phyloP scores from a whole-genome alignment of 371 early-diverging fungal species.

The Zancudomyces culisetae region DNA sequence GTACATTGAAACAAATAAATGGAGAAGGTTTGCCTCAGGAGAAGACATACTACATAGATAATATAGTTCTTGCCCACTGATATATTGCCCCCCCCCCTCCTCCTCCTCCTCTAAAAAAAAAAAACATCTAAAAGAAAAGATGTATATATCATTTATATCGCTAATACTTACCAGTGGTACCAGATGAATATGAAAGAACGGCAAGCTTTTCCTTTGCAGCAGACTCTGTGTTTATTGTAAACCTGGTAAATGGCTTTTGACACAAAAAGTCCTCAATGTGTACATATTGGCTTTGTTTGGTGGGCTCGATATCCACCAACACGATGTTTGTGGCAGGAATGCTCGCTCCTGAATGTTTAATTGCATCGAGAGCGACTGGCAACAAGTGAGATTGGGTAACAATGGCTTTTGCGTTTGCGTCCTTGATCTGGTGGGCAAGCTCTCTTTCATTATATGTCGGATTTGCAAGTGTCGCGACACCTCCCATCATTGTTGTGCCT shows the following conservation, averaged over 20 bases:
- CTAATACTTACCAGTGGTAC: no score
- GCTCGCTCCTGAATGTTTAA: not conserved
- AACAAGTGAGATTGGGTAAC: slow-evolving; percentile 10
- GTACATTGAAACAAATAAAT: no score
- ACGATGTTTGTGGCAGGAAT: slow-evolving; percentile 5
- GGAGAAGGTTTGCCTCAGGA: no score
- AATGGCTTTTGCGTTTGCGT: slow-evolving; percentile 11
- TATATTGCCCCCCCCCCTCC: no score
- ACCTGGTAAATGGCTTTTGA: not conserved
- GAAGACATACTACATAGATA: no score
- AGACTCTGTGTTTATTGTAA: not conserved
- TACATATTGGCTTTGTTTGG: not conserved
- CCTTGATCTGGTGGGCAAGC: slow-evolving; percentile 18
- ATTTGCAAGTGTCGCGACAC: slow-evolving; percentile 17
- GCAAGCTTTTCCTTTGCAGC: slow-evolving; percentile 25
- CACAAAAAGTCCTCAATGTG: slow-evolving; percentile 1
- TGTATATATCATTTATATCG: no score
- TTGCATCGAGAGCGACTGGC: slow-evolving; percentile 6
- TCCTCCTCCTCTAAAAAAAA: no score
- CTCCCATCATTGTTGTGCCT: slow-evolving; percentile 26
- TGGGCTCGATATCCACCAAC: not conserved
- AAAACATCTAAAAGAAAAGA: slow-evolving; percentile 1
- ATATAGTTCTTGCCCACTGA: no score
- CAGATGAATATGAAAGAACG: slow-evolving; percentile 72
- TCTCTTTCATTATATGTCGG: slow-evolving; percentile 25